phyloP scores from a whole-genome alignment of 352 stramenopile species.

The Thalassiosira tumida region DNA sequence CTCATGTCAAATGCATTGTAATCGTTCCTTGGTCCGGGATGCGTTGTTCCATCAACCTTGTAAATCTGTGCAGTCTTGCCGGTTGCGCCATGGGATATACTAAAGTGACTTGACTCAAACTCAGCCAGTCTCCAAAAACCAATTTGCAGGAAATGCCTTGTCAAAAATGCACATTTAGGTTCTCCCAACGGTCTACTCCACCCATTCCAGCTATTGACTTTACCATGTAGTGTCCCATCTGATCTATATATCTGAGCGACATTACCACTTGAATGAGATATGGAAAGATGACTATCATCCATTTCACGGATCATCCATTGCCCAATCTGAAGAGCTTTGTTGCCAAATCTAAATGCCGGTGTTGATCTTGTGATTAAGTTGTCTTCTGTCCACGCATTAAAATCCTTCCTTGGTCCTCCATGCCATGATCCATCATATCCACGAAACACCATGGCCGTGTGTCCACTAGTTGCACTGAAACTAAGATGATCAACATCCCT shows the following conservation, averaged over 20 bases:
- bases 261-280: constrained; percentile 24
- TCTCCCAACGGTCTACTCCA: constrained; percentile 19
- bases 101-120: not conserved
- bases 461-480: not conserved
- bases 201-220: constrained; percentile 3
- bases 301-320: constrained; percentile 33
- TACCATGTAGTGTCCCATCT: constrained; percentile 17
- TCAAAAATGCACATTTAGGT: constrained; percentile 33
- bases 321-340: constrained; percentile 31
- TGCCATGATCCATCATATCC: not conserved
- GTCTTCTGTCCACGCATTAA: not conserved
- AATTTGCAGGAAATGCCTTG: constrained; percentile 14
- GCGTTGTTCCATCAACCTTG: not conserved
- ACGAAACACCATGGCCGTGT: not conserved
- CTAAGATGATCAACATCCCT: not conserved
- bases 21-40: not conserved
- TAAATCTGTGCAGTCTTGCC: constrained; percentile 26
- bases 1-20: constrained; percentile 12
- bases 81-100: not conserved
- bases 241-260: not conserved
- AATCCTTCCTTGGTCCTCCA: not conserved
- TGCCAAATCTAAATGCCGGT: not conserved
- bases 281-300: constrained; percentile 11
- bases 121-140: constrained; percentile 18
- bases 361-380: not conserved